Evolutionary conservation across 805 yeast genomes (phyloP), one percentile per base, ranked within the genome.

Genomic region (Kazachstania bromeliacearum): DNA sequence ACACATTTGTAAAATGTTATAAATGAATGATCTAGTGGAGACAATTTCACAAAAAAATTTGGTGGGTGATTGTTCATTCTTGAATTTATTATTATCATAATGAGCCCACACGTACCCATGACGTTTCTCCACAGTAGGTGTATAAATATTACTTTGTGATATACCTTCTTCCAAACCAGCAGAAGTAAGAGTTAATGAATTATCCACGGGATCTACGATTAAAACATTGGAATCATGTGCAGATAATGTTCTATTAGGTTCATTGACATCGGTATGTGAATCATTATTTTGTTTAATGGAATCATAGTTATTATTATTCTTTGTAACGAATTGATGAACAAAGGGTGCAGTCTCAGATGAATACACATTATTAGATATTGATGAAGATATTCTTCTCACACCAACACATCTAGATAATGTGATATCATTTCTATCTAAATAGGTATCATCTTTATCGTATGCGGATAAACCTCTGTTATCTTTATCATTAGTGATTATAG

Each of bases 341-440:
- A n/a, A n/a, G n/a, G n/a, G n/a, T n/a, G n/a, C n/a, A n/a, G n/a
- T n/a, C n/a, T n/a, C n/a, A 6, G 52, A 37, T 4, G 45, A 51
- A 36, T 57, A 57, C 3, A 57, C 59, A 38, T 56, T 57, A 9
- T 51, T 45, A 3, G 60, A 56, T 18, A 57, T 51, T 2, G 48
- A 36, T 7, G 62, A 57, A n/a, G 66, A 56, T 13, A 55, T 43
- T 18, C 57, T 47, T 35, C 68, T 52, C 14, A 63, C 41, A 27
- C 54, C 54, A n/a, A 63, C 48, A 43, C 68, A 63, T 37, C 57
- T 59, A 6, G 63, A 52, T 16, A 64, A 40, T 0, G 66, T 61
- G 7, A 63, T 58, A 29, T 53, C 49, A 16, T 48, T 45, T 13
- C 65, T 48, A 14, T 39, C 37, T 19, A 45, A 8, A n/a, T 22